Evolutionary conservation across 2,329 filamentous ascomycete genomes (phyloP).

Genomic region (Cladosporium sp.): DNA sequence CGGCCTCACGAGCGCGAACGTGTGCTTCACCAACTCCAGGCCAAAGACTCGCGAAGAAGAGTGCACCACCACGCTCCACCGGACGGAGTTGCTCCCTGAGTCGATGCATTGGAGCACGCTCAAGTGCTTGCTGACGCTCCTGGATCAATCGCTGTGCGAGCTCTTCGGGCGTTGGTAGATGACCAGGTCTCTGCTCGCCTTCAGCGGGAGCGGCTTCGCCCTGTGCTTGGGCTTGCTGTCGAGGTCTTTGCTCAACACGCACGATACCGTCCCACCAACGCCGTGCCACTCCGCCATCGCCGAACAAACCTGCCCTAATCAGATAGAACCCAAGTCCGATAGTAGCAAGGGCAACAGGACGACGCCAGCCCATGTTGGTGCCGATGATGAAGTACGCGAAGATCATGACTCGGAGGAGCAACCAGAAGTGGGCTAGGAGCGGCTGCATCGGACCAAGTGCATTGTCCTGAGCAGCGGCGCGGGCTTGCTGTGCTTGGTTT

Average conservation of each 20-base stretch:
- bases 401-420: constrained; percentile 54
- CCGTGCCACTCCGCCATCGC: constrained; percentile 34
- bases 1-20: constrained; percentile 50
- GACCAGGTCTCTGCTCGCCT: constrained; percentile 14
- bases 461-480: constrained; percentile 4
- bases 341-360: constrained; percentile 38
- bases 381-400: constrained; percentile 57
- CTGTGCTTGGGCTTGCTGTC: constrained; percentile 1
- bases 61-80: constrained; percentile 53
- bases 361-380: constrained; percentile 40
- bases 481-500: constrained; percentile 19
- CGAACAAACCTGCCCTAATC: constrained; percentile 39
- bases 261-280: constrained; percentile 44
- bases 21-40: constrained; percentile 60
- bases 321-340: constrained; percentile 40
- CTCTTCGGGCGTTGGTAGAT: constrained; percentile 38
- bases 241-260: constrained; percentile 20
- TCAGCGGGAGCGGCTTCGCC: constrained; percentile 8
- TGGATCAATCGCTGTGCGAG: constrained; percentile 38
- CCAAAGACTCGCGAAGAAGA: constrained; percentile 60
- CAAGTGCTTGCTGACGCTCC: constrained; percentile 21
- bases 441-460: constrained; percentile 25
- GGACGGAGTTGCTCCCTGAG: constrained; percentile 38
- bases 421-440: constrained; percentile 48
- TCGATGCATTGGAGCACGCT: constrained; percentile 18